phyloP scores from a whole-genome alignment of 257 asterid genomes.

The Rubia yunnanensis region DNA sequence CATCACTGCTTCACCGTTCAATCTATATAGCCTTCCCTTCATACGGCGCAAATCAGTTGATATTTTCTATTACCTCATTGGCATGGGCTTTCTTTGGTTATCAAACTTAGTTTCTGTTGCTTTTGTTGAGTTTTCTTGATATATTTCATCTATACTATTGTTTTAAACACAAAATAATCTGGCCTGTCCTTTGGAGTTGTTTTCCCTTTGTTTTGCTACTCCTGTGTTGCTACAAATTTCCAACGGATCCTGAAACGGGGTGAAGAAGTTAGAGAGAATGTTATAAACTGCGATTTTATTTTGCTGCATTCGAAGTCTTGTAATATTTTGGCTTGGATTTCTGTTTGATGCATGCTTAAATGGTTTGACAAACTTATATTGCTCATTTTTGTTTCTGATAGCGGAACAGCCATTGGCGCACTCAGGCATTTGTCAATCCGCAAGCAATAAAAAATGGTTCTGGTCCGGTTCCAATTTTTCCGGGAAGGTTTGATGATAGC shows the following conservation, averaged over 20 bases:
- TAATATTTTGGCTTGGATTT: conserved; percentile 7
- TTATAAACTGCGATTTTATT: neutral
- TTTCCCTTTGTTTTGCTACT: neutral
- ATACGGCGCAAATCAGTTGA: neutral
- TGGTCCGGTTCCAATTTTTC: conserved; percentile 34
- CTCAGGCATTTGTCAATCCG: conserved; percentile 43
- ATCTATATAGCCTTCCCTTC: neutral
- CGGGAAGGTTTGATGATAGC: conserved; percentile 54
- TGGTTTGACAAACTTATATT: conserved; percentile 7
- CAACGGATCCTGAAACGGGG: neutral
- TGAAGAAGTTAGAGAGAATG: neutral
- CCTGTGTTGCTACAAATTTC: neutral
- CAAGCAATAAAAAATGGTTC: conserved; percentile 48
- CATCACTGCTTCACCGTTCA: neutral
- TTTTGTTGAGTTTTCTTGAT: neutral
- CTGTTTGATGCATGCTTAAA: conserved; percentile 9
- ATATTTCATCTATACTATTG: neutral
- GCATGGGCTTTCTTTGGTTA: neutral
- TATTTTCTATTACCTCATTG: neutral
- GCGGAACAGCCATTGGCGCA: conserved; percentile 94
- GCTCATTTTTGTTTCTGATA: conserved; percentile 23
- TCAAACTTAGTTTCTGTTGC: neutral
- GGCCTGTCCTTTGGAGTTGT: neutral
- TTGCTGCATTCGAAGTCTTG: neutral
- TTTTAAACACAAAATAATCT: neutral